A percentile compares a stretch with the other conserved stretches of the same genome.
Evolutionary conservation across 164 flowering plant species (phyloP).

Genomic region (Macadamia integrifolia): DNA sequence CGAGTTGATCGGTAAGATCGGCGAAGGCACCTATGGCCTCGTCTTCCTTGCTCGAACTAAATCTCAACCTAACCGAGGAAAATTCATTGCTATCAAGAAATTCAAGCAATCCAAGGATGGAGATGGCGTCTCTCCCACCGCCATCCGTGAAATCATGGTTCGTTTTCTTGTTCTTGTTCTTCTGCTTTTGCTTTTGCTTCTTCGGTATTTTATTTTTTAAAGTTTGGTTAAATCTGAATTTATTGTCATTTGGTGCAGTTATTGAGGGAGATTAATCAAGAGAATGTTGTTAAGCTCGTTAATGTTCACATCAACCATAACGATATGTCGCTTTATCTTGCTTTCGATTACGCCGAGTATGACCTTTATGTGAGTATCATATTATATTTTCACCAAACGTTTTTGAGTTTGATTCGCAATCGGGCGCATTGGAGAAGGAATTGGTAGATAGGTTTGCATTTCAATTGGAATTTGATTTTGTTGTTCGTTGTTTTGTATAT

Average conservation of each 20-base stretch:
- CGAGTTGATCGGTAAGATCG: constrained; percentile 95
- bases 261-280: constrained; percentile 87
- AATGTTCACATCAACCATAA: constrained; percentile 91
- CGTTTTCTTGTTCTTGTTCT: background rate
- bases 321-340: constrained; percentile 95
- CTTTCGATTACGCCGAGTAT: constrained; percentile 95
- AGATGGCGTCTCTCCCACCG: constrained; percentile 98
- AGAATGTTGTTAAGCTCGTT: constrained; percentile 95
- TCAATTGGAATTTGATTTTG: background rate
- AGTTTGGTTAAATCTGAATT: background rate
- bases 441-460: background rate
- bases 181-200: background rate
- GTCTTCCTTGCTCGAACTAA: constrained; percentile 81
- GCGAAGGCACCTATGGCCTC: constrained; percentile 97
- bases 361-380: constrained; percentile 81
- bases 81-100: constrained; percentile 93
- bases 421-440: background rate
- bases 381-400: background rate
- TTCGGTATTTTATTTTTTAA: background rate
- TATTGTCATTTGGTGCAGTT: constrained; percentile 39
- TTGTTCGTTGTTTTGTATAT: background rate
- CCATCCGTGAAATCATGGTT: constrained; percentile 97
- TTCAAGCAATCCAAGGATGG: constrained; percentile 99
- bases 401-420: background rate
- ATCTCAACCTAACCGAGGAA: constrained; percentile 54